Conservation (phyloP, 345 rosid species). For the Erysimum cheiranthoides region DNA sequence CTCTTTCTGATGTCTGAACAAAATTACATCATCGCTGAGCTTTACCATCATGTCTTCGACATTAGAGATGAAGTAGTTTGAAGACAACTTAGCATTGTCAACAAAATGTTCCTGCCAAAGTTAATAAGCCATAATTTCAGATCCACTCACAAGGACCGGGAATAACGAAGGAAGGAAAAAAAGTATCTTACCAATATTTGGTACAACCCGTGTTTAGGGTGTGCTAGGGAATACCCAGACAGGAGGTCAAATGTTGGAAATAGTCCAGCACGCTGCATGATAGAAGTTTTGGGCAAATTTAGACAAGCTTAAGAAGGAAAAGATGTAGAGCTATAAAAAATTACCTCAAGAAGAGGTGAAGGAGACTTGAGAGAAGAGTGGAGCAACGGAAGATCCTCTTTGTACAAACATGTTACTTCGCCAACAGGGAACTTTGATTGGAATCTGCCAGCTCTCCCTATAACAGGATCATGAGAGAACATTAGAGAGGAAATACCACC, state of each 20-base stretch:
- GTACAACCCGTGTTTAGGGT: slow-evolving; percentile 61
- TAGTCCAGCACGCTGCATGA: slow-evolving; percentile 78
- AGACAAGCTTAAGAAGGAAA: slow-evolving; percentile 37
- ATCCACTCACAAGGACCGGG: slow-evolving; percentile 4
- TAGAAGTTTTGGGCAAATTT: slow-evolving; percentile 32
- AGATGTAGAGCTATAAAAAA: slow-evolving; percentile 13
- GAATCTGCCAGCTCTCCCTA: slow-evolving; percentile 95
- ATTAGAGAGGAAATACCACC: slow-evolving; percentile 8
- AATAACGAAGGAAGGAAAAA: neutral
- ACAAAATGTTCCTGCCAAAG: slow-evolving; percentile 76
- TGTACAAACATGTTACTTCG: slow-evolving; percentile 82
- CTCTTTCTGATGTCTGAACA: slow-evolving; percentile 17
- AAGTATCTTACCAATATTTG: slow-evolving; percentile 62
- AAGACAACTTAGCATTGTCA: slow-evolving; percentile 83
- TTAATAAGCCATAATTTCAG: slow-evolving; percentile 27
- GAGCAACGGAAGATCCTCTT: slow-evolving; percentile 75
- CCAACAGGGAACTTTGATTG: slow-evolving; percentile 88
- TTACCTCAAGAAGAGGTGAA: slow-evolving; percentile 82
- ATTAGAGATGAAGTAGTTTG: slow-evolving; percentile 79
- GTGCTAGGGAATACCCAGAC: slow-evolving; percentile 70
- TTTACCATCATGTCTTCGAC: slow-evolving; percentile 79
- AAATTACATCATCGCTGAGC: slow-evolving; percentile 16
- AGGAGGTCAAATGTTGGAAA: slow-evolving; percentile 85
- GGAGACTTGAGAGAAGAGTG: slow-evolving; percentile 67
- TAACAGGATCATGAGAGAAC: slow-evolving; percentile 24